Conservation (phyloP, 2,329 filamentous ascomycete species). For the Xylaria hypoxylon region DNA sequence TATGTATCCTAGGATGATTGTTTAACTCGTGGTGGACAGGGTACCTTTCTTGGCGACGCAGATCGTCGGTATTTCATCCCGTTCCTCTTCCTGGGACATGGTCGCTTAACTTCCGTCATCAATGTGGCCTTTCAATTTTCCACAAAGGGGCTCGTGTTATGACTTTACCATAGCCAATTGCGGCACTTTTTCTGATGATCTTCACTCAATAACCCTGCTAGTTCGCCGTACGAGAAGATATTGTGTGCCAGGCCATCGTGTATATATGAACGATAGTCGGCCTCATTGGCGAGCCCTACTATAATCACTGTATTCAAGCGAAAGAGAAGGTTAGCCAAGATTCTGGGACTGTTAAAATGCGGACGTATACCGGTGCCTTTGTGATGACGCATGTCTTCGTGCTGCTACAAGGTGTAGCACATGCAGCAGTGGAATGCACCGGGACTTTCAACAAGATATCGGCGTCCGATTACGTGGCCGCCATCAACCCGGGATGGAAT, state of each 20-base stretch:
- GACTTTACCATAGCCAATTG: not conserved
- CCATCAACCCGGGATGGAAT: slow-evolving; percentile 69
- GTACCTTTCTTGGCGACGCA: slow-evolving; percentile 28
- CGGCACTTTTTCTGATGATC: not conserved
- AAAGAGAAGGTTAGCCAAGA: not conserved
- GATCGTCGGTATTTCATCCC: slow-evolving; percentile 24
- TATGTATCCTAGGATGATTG: not conserved
- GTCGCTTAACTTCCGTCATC: not conserved
- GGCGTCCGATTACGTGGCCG: slow-evolving; percentile 59
- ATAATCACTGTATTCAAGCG: not conserved
- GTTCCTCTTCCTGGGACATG: not conserved
- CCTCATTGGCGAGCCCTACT: not conserved
- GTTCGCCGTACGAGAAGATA: not conserved
- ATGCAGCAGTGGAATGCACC: slow-evolving; percentile 49
- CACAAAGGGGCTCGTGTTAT: slow-evolving; percentile 27
- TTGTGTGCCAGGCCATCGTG: not conserved
- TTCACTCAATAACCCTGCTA: not conserved
- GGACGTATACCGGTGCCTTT: slow-evolving; percentile 1
- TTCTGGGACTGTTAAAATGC: not conserved
- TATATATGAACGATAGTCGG: slow-evolving; percentile 15
- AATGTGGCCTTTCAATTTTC: slow-evolving; percentile 26
- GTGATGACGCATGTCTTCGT: slow-evolving; percentile 23
- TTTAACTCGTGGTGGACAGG: not conserved
- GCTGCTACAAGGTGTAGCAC: slow-evolving; percentile 13
- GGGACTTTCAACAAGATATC: slow-evolving; percentile 59